Conservation (phyloP, 2,329 filamentous ascomycete genomes). For the Arthroderma uncinatum region DNA sequence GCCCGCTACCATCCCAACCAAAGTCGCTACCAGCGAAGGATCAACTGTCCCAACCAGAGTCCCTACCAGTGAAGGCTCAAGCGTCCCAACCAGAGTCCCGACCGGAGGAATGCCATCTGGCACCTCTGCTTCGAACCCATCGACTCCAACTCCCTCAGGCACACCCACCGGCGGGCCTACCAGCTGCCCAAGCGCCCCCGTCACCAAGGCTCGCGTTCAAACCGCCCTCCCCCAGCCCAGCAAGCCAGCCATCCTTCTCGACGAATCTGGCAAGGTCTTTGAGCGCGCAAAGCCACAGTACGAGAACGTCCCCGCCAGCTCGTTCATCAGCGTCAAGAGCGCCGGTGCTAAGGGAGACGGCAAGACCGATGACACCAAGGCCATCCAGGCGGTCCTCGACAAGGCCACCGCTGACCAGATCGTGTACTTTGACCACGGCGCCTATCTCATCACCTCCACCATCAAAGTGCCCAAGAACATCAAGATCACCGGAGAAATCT, state of each 20-base stretch:
- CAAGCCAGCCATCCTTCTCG: conserved; percentile 59
- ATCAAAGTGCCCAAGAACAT: conserved; percentile 58
- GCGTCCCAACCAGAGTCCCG: neutral
- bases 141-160: conserved; percentile 14
- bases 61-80: conserved; percentile 4
- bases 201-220: conserved; percentile 44
- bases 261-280: conserved; percentile 57
- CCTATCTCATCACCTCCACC: conserved; percentile 51
- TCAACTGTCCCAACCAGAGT: conserved; percentile 6
- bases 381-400: conserved; percentile 69
- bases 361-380: conserved; percentile 70
- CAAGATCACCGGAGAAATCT: conserved; percentile 83
- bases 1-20: neutral
- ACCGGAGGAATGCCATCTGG: conserved; percentile 5
- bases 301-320: conserved; percentile 50
- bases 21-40: neutral
- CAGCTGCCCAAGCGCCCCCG: conserved; percentile 21
- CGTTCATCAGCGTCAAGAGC: conserved; percentile 73
- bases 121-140: conserved; percentile 8
- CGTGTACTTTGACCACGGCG: conserved; percentile 54
- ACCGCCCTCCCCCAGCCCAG: conserved; percentile 42
- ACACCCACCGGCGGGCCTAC: conserved; percentile 7
- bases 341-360: conserved; percentile 82
- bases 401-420: conserved; percentile 47
- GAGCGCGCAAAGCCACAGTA: conserved; percentile 87